Evolutionary conservation across 2,329 filamentous ascomycete species (phyloP).

Genomic region (Dactylellina haptotyla): DNA sequence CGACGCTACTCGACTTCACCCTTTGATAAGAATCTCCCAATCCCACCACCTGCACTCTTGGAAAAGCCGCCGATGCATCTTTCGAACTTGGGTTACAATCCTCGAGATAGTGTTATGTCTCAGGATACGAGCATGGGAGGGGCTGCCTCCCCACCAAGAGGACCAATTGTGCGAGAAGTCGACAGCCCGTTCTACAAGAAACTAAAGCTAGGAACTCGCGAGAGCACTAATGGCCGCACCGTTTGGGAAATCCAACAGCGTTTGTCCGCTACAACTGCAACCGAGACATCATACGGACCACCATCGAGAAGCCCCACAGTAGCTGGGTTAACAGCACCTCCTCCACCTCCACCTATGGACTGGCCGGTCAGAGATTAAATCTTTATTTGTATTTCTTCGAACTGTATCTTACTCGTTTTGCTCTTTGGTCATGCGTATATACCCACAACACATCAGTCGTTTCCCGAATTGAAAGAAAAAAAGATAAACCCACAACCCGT

Average conservation of each 20-base stretch:
- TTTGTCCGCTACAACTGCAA: slow-evolving; percentile 17
- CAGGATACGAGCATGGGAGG: slow-evolving; percentile 1
- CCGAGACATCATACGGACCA: slow-evolving; percentile 13
- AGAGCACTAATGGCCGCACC: slow-evolving; percentile 54
- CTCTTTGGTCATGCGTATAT: background rate
- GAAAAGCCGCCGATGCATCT: slow-evolving; percentile 17
- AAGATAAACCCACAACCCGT: background rate
- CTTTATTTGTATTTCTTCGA: background rate
- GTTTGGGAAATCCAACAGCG: slow-evolving; percentile 55
- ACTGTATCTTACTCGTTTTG: background rate
- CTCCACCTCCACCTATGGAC: slow-evolving; percentile 19
- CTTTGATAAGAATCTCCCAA: slow-evolving; percentile 36
- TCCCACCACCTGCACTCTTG: slow-evolving; percentile 15
- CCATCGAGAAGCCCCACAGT: slow-evolving; percentile 29
- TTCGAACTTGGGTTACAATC: background rate
- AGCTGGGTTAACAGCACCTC: slow-evolving; percentile 22
- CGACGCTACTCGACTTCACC: slow-evolving; percentile 41
- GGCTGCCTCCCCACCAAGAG: background rate
- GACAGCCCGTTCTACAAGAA: slow-evolving; percentile 54
- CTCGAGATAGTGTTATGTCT: slow-evolving; percentile 18
- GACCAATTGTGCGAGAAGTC: slow-evolving; percentile 41
- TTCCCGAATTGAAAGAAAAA: no score
- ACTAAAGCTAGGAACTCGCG: slow-evolving; percentile 54
- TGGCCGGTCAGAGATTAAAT: slow-evolving; percentile 20
- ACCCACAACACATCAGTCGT: no score